Base-by-base conservation (phyloP, 2,329 filamentous ascomycete genomes). In the Colletotrichum siamense region DNA sequence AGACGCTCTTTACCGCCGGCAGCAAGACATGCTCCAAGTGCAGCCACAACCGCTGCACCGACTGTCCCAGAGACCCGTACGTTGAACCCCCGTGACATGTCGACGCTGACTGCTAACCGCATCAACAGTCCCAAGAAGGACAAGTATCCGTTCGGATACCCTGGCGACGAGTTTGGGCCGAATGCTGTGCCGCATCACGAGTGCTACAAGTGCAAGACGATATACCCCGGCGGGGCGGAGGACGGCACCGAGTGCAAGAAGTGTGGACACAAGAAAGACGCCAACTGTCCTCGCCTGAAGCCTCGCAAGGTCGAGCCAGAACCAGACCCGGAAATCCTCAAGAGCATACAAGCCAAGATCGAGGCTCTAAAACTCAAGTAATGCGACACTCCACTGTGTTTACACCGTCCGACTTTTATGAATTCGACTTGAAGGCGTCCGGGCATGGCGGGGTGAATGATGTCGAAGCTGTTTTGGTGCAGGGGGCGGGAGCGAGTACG, bases 31-130 rank as follows among this genome's bases (percentile, higher is more conserved):
- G 96, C 83, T 84, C 88, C 9, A 88, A 88, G 52, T 98, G 96
- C 84, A 86, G 88, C 32, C 96, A 98, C 83, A 83, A 89, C 68
- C 92, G 95, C 70, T 98, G 95, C 87, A 95, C 92, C 52, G 94
- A 94, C 82, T 98, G 95, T 83, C 95, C 95, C 32, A 89, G 95
- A 80, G 93, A 95, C 81, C 95, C 95, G 90, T 95, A 91, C 83
- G 94, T 92, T 69, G 18, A 13, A 34, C 39, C 39, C 13, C 26
- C 30, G 15, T 74, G 8, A 36, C 5, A 52, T 30, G 24, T 24
- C 18, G 24, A 24, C 6, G 6, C 15, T 55, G 8, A 52, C 39
- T 55, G 61, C 77, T 78, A 75, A 79, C 69, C 22, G 22, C 34
- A 30, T 28, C 39, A 12, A 28, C 80, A 93, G 92, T 65, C 87